These are phyloP conservation scores for Penicillium sp. DNA, from an alignment of 2,329 filamentous ascomycete species.

Conservation along the genomic window DNA sequence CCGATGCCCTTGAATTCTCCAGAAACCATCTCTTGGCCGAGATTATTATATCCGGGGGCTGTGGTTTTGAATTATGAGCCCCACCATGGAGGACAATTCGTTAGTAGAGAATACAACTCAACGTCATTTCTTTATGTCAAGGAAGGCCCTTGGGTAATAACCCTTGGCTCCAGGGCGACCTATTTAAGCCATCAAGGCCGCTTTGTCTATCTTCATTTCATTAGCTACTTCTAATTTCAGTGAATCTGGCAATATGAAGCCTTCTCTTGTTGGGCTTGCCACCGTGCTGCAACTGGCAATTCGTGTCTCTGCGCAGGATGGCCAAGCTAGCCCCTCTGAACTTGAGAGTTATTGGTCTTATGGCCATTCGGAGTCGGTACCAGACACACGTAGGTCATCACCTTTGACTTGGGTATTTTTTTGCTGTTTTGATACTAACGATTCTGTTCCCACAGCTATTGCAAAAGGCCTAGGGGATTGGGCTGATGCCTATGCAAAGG, in stretches of 20 bases:
- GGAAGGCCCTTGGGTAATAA: neutral
- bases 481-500: conserved; percentile 1
- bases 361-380: neutral
- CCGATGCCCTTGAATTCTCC: neutral
- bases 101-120: neutral
- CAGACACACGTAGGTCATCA: neutral
- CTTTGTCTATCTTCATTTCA: neutral
- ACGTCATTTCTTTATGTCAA: neutral
- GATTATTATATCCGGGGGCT: neutral
- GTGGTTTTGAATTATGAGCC: neutral
- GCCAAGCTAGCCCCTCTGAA: neutral
- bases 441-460: neutral
- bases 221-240: neutral
- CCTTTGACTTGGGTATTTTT: neutral
- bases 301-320: neutral
- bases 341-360: conserved; percentile 3
- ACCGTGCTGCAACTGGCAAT: neutral
- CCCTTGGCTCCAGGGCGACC: neutral
- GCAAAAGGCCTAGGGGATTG: neutral
- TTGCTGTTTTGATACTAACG: neutral
- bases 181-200: neutral
- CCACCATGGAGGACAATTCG: neutral
- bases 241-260: neutral
- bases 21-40: neutral
- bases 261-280: neutral